Percentiles rank a stretch among this genome's conserved stretches.
Evolutionary conservation across 1,139 yeast species (phyloP).

Genomic region (Pichia sp.): DNA sequence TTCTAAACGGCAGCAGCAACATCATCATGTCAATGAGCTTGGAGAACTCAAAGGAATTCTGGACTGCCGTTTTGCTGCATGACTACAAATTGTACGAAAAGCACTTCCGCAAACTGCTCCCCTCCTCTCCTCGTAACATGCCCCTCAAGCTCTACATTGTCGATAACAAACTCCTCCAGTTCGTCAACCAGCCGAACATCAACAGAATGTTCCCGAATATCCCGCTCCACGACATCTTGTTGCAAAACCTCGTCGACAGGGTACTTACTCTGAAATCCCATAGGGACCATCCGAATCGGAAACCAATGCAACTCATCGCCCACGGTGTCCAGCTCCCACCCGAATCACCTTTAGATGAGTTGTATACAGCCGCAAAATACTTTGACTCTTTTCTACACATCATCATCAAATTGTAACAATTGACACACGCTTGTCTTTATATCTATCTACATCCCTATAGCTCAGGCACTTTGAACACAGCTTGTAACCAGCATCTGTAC

Average conservation of each 20-base stretch:
- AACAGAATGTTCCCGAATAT: neutral
- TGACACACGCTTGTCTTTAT: slow-evolving; percentile 49
- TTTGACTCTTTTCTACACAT: slow-evolving; percentile 40
- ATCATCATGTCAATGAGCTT: slow-evolving; percentile 70
- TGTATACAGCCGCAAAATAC: slow-evolving; percentile 53
- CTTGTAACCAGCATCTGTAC: slow-evolving; percentile 98
- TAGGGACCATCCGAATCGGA: neutral
- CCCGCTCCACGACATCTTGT: neutral
- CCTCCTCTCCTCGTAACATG: slow-evolving; percentile 33
- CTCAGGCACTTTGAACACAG: slow-evolving; percentile 53
- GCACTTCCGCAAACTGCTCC: slow-evolving; percentile 38
- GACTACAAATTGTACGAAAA: slow-evolving; percentile 36
- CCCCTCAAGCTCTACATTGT: slow-evolving; percentile 10
- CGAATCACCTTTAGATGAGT: slow-evolving; percentile 43
- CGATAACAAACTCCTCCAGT: neutral
- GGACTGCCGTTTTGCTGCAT: slow-evolving; percentile 45
- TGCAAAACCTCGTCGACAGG: neutral
- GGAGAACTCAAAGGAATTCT: slow-evolving; percentile 50
- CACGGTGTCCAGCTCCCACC: slow-evolving; percentile 63
- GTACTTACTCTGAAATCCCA: neutral
- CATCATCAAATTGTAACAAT: neutral
- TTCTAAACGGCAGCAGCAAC: slow-evolving; percentile 69
- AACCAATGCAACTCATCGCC: neutral
- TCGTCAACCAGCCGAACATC: neutral
- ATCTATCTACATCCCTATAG: neutral